Conservation (phyloP, 2,329 filamentous ascomycete genomes). For the Aspergillus unguis region DNA sequence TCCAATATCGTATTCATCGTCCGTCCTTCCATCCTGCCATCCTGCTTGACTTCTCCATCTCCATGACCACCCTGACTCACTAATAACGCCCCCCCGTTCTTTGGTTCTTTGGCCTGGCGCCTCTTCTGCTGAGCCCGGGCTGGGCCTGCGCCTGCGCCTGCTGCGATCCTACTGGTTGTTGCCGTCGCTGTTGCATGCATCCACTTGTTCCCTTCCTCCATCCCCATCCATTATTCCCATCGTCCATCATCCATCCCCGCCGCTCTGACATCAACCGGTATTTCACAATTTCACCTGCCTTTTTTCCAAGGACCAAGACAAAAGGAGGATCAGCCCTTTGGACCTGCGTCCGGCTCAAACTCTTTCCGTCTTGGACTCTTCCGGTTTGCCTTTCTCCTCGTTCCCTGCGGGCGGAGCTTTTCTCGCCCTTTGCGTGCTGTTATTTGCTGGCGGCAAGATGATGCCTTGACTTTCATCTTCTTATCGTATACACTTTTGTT, state of each 20-base stretch:
- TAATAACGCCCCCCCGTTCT: slow-evolving; percentile 9
- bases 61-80: slow-evolving; percentile 2
- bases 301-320: slow-evolving; percentile 19
- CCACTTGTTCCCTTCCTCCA: slow-evolving; percentile 25
- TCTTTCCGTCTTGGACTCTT: slow-evolving; percentile 31
- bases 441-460: slow-evolving; percentile 29
- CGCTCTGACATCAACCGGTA: slow-evolving; percentile 39
- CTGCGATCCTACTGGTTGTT: slow-evolving; percentile 14
- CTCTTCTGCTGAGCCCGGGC: background rate
- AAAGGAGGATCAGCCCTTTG: slow-evolving; percentile 39
- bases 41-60: background rate
- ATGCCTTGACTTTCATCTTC: slow-evolving; percentile 34
- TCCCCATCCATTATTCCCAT: background rate
- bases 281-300: slow-evolving; percentile 18
- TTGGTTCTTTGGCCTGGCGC: slow-evolving; percentile 7
- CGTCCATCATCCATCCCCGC: slow-evolving; percentile 16
- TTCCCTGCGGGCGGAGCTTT: slow-evolving; percentile 18
- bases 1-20: slow-evolving; percentile 8
- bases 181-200: slow-evolving; percentile 24
- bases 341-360: slow-evolving; percentile 41
- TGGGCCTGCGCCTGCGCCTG: background rate
- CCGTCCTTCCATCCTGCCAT: slow-evolving; percentile 12
- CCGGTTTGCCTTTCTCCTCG: slow-evolving; percentile 29
- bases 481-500: slow-evolving; percentile 15
- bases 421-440: slow-evolving; percentile 19